Evolutionary conservation across 1,139 yeast genomes (phyloP), one percentile per base, ranked within the genome.

Genomic region (Saccharomyces hybrid): DNA sequence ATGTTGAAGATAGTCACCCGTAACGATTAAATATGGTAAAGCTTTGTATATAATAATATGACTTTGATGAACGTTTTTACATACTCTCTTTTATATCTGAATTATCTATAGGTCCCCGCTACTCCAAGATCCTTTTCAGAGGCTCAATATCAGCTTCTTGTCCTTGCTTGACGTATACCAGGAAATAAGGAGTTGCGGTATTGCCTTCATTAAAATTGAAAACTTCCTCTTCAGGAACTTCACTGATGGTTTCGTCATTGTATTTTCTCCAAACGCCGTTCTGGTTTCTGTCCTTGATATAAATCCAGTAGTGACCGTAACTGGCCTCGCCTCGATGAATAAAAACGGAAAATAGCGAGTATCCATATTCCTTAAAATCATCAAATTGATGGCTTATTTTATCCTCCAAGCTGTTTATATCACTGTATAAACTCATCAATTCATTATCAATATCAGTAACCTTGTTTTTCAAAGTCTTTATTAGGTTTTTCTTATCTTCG

Each of bases 271-370:
- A 93, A 34, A 86, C 73, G 4, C 63, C 64, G 49, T 80, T 79
- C 16, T 77, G 75, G 58, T 78, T 78, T 11, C 84, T 82, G 68
- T 93, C 98, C 59, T 81, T 82, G 57, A 93, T 91, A 67, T 91
- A 93, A 14, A 91, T 81, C 97, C 98, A 93, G 68, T 93, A 93
- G 70, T 93, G 99, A 2, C 99, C 99, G 66, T 88, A 91, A 55
- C 90, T 84, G 1, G 96, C 99, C 64, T 90, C 96, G 6, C 99
- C 99, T 53, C 97, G 76, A 70, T 93, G 99, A 50, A 95, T 89
- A 65, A 93, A 93, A 6, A 93, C 85, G 0, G 98, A 95, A 73
- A 91, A 93, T 11, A 93, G 78, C 0, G 88, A 77, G 69, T 93
- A 93, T 0, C 93, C 95, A 29, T 84, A 78, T 54, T 78, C 72